Evolutionary conservation across 148 eudicot species (phyloP).

Genomic region (Camellia granthamiana): DNA sequence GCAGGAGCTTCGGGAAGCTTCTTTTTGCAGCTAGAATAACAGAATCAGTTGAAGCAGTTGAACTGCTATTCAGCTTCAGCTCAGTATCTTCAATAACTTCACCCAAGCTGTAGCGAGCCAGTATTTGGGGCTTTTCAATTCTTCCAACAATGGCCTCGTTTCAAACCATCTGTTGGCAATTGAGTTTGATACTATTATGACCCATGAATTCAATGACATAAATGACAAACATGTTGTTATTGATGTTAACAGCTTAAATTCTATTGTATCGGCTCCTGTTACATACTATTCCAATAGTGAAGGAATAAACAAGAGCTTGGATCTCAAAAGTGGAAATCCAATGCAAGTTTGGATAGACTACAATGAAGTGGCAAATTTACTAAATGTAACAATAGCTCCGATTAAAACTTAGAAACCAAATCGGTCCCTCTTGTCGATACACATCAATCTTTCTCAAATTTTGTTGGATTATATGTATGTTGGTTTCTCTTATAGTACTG

Average conservation of each 20-base stretch:
- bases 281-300: constrained; percentile 24
- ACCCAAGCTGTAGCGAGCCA: constrained; percentile 2
- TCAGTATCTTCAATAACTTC: background rate
- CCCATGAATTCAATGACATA: constrained; percentile 25
- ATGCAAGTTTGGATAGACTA: constrained; percentile 45
- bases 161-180: constrained; percentile 27
- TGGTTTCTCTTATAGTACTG: constrained; percentile 21
- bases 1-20: too few species aligned
- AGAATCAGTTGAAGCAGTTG: too few species aligned
- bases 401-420: constrained; percentile 21
- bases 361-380: constrained; percentile 20
- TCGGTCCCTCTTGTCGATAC: constrained; percentile 13
- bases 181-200: constrained; percentile 33
- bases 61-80: too few species aligned
- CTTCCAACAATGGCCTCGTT: background rate
- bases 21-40: too few species aligned
- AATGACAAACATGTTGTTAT: constrained; percentile 35
- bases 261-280: constrained; percentile 30
- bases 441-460: constrained; percentile 21
- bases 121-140: constrained; percentile 19
- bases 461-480: constrained; percentile 33
- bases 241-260: constrained; percentile 34
- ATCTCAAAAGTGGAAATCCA: constrained; percentile 31
- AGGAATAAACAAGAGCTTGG: constrained; percentile 16
- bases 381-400: constrained; percentile 37